Evolutionary conservation across 352 stramenopile genomes (phyloP).

Genomic region (Pythium grandisporangium): DNA sequence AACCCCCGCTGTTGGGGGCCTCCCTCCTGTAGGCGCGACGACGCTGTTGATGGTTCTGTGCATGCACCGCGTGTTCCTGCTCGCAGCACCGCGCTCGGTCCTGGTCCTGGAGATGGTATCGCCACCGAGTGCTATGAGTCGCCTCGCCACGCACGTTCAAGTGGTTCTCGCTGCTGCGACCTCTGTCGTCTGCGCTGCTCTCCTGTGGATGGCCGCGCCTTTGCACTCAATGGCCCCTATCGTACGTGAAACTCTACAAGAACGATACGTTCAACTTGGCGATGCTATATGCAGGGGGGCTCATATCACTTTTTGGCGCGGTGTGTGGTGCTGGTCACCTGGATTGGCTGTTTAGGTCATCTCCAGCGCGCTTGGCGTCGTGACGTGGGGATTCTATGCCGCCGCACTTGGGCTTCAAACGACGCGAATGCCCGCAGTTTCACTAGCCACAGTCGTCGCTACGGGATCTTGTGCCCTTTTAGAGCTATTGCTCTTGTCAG

Average conservation of each 20-base stretch:
- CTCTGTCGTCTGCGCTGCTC: constrained; percentile 11
- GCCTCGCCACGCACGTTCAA: too few species aligned
- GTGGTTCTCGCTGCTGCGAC: constrained; percentile 16
- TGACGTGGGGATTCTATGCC: constrained; percentile 26
- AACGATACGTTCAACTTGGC: too few species aligned
- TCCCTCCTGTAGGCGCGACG: too few species aligned
- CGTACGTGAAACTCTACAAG: constrained; percentile 11
- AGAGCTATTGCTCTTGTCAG: constrained; percentile 3
- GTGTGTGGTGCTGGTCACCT: too few species aligned
- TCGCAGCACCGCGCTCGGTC: constrained; percentile 7
- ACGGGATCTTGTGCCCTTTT: constrained; percentile 3
- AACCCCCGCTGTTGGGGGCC: too few species aligned
- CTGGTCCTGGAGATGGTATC: too few species aligned
- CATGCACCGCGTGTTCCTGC: constrained; percentile 26
- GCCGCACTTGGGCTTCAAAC: constrained; percentile 14
- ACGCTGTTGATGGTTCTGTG: constrained; percentile 12
- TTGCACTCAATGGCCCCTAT: constrained; percentile 23
- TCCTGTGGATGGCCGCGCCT: constrained; percentile 14
- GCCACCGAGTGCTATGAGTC: too few species aligned
- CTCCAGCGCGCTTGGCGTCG: constrained; percentile 12
- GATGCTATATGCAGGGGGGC: too few species aligned
- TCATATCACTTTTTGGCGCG: too few species aligned
- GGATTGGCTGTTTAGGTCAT: constrained; percentile 11
- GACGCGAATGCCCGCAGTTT: constrained; percentile 7
- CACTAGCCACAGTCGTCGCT: constrained; percentile 11